Evolutionary conservation across 768 basidiomycete species (phyloP), one percentile per base, ranked within the genome.

Genomic region (Dioszegia hungarica): DNA sequence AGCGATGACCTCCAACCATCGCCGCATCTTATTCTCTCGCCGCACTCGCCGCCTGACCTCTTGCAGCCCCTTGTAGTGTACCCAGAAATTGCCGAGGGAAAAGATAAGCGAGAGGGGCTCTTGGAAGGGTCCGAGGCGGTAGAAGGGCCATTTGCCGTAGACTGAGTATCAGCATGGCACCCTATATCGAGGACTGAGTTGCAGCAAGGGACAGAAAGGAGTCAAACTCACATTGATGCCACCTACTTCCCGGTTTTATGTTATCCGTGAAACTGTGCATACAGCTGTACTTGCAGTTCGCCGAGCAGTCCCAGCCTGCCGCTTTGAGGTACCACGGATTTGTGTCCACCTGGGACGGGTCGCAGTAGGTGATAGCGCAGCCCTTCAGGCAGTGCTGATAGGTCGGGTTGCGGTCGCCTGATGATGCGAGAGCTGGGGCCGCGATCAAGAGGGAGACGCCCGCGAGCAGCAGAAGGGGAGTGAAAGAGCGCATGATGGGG

Each of bases 111-210:
- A 89, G 8, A 92, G 87, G 5, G 94, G 93, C 76, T 99, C 94
- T 70, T 98, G 94, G 75, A 90, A 86, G 28, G 92, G 90, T n/a
- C 80, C 78, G 20, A 88, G 78, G 28, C 93, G 82, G 83, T 85
- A 87, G 74, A 99, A 98, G 0, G 93, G 90, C 94, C 94, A 98
- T 79, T 98, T 98, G 15, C 94, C 95, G 67, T 90, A 83, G 75
- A 88, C 68, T 70, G 19, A 17, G 2, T 41, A 10, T 28, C 19
- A 28, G 28, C 22, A 20, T 31, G 20, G 31, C n/a, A n/a, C n/a
- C n/a, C n/a, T n/a, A n/a, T n/a, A n/a, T n/a, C n/a, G n/a, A n/a
- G n/a, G n/a, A n/a, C n/a, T n/a, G n/a, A 11, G 47, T 31, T n/a
- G 19, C 44, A 25, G 14, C 22, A 46, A 17, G 27, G 8, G 28